Evolutionary conservation across 164 flowering plant genomes (phyloP).

Genomic region (Chimonanthus praecox): DNA sequence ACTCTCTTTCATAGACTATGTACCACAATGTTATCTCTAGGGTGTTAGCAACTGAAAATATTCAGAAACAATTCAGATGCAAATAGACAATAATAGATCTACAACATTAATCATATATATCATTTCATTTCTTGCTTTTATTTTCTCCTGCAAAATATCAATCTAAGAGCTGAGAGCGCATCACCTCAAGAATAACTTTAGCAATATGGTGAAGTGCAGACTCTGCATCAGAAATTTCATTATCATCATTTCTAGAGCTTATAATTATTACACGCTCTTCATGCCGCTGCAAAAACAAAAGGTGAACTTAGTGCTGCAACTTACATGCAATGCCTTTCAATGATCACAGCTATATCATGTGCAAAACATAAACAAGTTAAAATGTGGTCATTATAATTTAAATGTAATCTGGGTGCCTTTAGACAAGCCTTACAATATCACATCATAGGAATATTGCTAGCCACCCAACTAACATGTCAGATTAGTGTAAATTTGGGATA

Average conservation of each 20-base stretch:
- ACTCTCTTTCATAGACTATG: too few species aligned
- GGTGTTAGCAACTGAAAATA: neutral
- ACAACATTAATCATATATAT: neutral
- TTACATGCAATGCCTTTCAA: neutral
- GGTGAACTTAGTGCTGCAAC: neutral
- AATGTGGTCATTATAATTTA: too few species aligned
- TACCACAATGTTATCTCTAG: too few species aligned
- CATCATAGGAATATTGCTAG: too few species aligned
- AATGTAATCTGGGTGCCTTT: too few species aligned
- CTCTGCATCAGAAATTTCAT: slow-evolving; percentile 61
- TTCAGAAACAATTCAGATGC: neutral
- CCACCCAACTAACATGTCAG: too few species aligned
- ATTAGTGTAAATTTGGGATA: too few species aligned
- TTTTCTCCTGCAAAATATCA: neutral
- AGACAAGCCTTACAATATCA: too few species aligned
- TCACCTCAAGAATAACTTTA: slow-evolving; percentile 57
- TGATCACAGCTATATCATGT: too few species aligned
- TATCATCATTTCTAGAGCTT: slow-evolving; percentile 57
- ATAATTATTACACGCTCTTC: slow-evolving; percentile 89
- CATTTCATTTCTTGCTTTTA: neutral
- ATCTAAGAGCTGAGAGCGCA: neutral
- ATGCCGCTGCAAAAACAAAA: slow-evolving; percentile 43
- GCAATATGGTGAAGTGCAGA: slow-evolving; percentile 69
- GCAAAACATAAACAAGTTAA: too few species aligned
- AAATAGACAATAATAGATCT: neutral